phyloP scores from a whole-genome alignment of 495 filamentous ascomycete species.

The Tuber borchii region DNA sequence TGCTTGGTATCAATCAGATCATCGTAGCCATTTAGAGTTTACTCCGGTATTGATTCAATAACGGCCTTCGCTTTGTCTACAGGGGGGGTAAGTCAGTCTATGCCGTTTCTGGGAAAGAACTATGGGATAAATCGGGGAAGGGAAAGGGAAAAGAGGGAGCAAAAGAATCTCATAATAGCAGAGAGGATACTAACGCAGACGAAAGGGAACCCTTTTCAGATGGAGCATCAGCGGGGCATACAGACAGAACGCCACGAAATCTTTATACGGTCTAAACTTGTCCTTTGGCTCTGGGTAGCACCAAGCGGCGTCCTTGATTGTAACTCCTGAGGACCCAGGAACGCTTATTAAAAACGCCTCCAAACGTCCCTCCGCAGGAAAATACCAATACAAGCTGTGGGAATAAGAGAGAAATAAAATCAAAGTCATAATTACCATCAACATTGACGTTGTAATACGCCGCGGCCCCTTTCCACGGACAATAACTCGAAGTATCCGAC shows the following conservation, averaged over 20 bases:
- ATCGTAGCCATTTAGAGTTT: background rate
- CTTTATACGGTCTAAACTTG: conserved; percentile 54
- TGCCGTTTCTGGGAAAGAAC: background rate
- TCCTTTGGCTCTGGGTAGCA: conserved; percentile 58
- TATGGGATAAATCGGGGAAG: background rate
- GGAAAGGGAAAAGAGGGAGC: background rate
- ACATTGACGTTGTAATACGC: conserved; percentile 60
- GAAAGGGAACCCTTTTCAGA: conserved; percentile 41
- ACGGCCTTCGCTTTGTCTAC: conserved; percentile 32
- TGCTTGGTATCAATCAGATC: background rate
- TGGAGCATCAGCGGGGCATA: conserved; percentile 42
- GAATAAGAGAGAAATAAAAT: background rate
- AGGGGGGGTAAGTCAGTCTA: conserved; percentile 23
- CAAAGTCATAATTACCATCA: conserved; percentile 46
- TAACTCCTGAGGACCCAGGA: conserved; percentile 44
- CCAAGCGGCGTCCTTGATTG: conserved; percentile 60
- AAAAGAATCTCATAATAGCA: conserved; percentile 11
- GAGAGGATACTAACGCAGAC: conserved; percentile 42
- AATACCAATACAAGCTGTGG: background rate
- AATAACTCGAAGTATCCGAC: conserved; percentile 51
- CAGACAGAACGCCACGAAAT: conserved; percentile 63
- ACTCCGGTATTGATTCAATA: conserved; percentile 37
- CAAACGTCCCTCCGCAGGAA: background rate
- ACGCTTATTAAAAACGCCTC: background rate
- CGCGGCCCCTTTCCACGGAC: conserved; percentile 65